These are phyloP conservation scores for Patellifolia procumbens DNA, from an alignment of 179 eudicot species.

Conservation along the genomic window DNA sequence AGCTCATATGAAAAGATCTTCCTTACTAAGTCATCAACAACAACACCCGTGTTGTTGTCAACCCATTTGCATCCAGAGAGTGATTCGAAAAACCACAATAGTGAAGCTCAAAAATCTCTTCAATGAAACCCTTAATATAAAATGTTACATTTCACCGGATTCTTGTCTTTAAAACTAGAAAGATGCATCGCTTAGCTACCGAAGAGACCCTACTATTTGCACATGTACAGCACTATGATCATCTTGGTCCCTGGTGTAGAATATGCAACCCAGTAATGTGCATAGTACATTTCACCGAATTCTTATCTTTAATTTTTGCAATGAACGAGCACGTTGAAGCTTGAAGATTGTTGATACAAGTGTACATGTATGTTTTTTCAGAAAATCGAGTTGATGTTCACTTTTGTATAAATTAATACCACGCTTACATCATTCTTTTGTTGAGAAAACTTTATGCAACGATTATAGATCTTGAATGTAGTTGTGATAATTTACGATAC, in stretches of 20 bases:
- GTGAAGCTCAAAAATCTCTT: neutral
- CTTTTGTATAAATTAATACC: no score
- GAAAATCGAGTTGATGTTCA: no score
- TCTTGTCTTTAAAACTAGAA: slow-evolving; percentile 15
- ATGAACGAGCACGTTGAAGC: no score
- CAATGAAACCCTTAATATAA: slow-evolving; percentile 12
- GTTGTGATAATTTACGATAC: no score
- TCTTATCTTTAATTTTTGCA: no score
- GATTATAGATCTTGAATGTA: no score
- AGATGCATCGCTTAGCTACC: slow-evolving; percentile 11
- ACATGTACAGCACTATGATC: neutral
- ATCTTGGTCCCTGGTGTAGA: neutral
- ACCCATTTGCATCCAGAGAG: neutral
- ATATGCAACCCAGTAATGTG: slow-evolving; percentile 7
- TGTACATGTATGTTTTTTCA: no score
- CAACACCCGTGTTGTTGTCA: neutral
- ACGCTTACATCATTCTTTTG: no score
- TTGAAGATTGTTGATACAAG: no score
- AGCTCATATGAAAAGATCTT: neutral
- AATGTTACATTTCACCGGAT: neutral
- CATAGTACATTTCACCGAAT: no score
- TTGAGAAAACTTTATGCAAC: no score
- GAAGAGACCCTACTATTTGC: slow-evolving; percentile 10
- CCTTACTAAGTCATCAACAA: neutral
- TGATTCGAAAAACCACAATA: neutral